Percentiles rank a stretch among this genome's conserved stretches.
Evolutionary conservation across 73 alveolate species (phyloP).

Genomic region (Tetrahymena malaccensis): DNA sequence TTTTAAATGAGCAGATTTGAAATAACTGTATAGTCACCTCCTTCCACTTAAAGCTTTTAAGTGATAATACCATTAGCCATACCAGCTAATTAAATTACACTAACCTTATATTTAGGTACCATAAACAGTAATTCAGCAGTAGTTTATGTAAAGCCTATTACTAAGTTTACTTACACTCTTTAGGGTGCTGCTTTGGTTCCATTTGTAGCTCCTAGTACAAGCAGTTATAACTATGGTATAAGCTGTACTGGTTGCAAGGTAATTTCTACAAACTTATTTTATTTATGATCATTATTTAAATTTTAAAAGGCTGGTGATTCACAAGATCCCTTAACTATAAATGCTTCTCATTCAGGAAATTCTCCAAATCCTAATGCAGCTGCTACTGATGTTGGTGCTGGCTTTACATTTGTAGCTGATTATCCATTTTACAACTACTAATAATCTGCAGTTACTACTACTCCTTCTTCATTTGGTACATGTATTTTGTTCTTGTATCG

Average conservation of each 20-base stretch:
- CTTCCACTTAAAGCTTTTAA: background rate
- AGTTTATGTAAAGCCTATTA: background rate
- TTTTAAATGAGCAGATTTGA: background rate
- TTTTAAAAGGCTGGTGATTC: background rate
- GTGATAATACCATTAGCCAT: background rate
- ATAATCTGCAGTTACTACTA: background rate
- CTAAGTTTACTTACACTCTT: background rate
- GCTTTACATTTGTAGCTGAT: background rate
- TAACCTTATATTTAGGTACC: background rate
- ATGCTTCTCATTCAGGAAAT: background rate
- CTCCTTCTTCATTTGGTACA: background rate
- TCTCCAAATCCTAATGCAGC: background rate
- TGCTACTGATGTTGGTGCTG: background rate
- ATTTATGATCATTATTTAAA: too few species aligned
- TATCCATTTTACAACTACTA: background rate
- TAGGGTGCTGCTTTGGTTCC: background rate
- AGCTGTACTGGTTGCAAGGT: background rate
- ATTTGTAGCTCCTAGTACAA: background rate
- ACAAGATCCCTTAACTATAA: background rate
- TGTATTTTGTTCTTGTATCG: background rate
- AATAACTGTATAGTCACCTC: background rate
- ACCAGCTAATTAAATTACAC: background rate
- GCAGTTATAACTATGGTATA: background rate
- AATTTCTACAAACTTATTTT: background rate
- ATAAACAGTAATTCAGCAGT: background rate